Percentiles rank a stretch among this genome's conserved stretches.
phyloP scores from a whole-genome alignment of 2,329 filamentous ascomycete species.

The Chrysoporthe cubensis region DNA sequence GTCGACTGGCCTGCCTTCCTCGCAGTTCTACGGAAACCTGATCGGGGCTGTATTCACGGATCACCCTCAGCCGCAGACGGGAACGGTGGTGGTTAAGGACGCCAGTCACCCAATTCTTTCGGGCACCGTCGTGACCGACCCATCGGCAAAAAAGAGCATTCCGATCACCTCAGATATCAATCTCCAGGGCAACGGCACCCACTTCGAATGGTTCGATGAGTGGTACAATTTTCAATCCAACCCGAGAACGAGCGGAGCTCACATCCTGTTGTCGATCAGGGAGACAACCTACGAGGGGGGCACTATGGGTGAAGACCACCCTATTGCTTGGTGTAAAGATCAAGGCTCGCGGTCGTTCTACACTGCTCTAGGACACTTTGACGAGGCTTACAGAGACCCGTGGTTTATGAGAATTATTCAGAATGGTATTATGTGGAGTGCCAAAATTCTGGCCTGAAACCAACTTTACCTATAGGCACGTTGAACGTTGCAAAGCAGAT shows the following conservation, averaged over 20 bases:
- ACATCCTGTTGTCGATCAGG: conserved; percentile 42
- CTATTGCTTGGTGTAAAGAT: conserved; percentile 45
- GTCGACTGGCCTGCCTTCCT: conserved; percentile 38
- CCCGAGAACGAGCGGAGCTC: conserved; percentile 35
- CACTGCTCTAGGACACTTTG: conserved; percentile 47
- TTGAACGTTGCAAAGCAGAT: too few species aligned
- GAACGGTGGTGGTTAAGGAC: conserved; percentile 38
- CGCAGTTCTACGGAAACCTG: conserved; percentile 43
- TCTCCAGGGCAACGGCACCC: background rate
- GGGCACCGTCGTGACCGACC: conserved; percentile 15
- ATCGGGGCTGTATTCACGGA: conserved; percentile 44
- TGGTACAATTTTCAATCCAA: conserved; percentile 48
- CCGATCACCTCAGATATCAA: background rate
- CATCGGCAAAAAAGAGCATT: background rate
- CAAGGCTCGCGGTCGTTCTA: conserved; percentile 46
- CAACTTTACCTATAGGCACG: background rate
- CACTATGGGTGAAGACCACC: conserved; percentile 42
- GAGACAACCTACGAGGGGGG: conserved; percentile 43
- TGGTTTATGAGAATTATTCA: conserved; percentile 34
- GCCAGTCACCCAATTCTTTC: conserved; percentile 38
- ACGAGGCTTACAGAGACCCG: conserved; percentile 43
- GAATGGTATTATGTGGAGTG: conserved; percentile 36
- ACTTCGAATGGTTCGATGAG: conserved; percentile 44
- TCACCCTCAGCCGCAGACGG: conserved; percentile 44
- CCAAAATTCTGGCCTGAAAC: conserved; percentile 13